Evolutionary conservation across 2,329 filamentous ascomycete species (phyloP), one percentile per base, ranked within the genome.

Genomic region (Scedosporium minutisporum): DNA sequence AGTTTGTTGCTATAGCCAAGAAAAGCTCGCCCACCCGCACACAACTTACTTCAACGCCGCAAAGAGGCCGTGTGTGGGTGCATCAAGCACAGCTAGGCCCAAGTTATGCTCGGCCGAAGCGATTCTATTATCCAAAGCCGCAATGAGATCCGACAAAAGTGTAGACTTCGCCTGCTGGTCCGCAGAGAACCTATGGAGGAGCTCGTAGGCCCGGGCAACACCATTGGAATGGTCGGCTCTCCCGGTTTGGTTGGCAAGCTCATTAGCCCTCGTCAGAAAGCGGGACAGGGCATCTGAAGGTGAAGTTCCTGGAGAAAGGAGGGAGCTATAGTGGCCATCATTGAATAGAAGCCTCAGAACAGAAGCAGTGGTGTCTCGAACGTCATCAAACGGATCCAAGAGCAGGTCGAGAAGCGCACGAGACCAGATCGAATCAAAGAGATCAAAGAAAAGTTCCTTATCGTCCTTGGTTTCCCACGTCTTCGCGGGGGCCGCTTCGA

Each of bases 171-270:
- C 71, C 2, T 78, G 69, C n/a, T 74, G 71, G 1, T 72, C 73
- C 18, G 70, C 69, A 14, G 82, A 77, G 71, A 86, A 84, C 48
- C 78, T 77, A 70, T 87, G 90, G 3, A 91, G 73, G 16, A 96
- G 76, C 48, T 89, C 86, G 65, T 88, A 89, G 2, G 88, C 80
- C 61, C 91, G 86, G 41, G 93, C 93, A 58, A 95, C 87, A 9
- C 93, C 93, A 74, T 99, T 93, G 1, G 93, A 92, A 72, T 96
- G 91, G 71, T 97, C 93, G 12, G 92, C 93, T 65, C 95, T 84
- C 23, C 91, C 91, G 4, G 91, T 96, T 27, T 77, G 79, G 23
- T 86, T 80, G 63, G 90, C 87, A 41, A 84, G 76, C 3, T 75
- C 73, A 63, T 87, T 82, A 1, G 85, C 83, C 62, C 79, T 78